Conservation (phyloP, 495 filamentous ascomycete genomes). For the Aspergillus funiculosus region DNA sequence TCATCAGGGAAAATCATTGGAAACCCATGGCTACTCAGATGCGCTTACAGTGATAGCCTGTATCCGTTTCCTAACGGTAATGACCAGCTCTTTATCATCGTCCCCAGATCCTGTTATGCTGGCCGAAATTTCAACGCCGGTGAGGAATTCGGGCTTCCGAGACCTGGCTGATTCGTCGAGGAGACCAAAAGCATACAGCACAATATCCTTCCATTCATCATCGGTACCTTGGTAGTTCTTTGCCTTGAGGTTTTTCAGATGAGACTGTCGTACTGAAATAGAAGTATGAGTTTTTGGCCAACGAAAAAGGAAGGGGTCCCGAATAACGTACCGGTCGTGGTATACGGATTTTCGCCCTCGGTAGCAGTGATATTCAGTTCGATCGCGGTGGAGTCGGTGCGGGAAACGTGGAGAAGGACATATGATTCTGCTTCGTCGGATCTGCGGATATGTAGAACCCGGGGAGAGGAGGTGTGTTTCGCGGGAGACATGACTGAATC, state of each 20-base stretch:
- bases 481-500: constrained; percentile 1
- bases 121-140: constrained; percentile 35
- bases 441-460: constrained; percentile 51
- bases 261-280: constrained; percentile 41
- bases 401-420: constrained; percentile 53
- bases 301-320: neutral
- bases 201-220: constrained; percentile 51
- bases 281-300: neutral
- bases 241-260: constrained; percentile 39
- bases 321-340: constrained; percentile 42
- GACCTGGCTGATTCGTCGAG: constrained; percentile 7
- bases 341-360: constrained; percentile 60
- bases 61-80: constrained; percentile 53
- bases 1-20: neutral
- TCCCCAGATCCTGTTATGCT: constrained; percentile 26
- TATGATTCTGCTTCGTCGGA: constrained; percentile 47
- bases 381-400: constrained; percentile 41
- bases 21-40: neutral
- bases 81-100: constrained; percentile 34
- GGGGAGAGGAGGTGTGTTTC: constrained; percentile 16
- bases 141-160: constrained; percentile 10
- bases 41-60: constrained; percentile 50
- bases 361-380: constrained; percentile 63
- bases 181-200: constrained; percentile 35
- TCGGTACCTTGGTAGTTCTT: constrained; percentile 51